Evolutionary conservation across 148 eudicot genomes (phyloP).

Genomic region (Rhododendron vialii): DNA sequence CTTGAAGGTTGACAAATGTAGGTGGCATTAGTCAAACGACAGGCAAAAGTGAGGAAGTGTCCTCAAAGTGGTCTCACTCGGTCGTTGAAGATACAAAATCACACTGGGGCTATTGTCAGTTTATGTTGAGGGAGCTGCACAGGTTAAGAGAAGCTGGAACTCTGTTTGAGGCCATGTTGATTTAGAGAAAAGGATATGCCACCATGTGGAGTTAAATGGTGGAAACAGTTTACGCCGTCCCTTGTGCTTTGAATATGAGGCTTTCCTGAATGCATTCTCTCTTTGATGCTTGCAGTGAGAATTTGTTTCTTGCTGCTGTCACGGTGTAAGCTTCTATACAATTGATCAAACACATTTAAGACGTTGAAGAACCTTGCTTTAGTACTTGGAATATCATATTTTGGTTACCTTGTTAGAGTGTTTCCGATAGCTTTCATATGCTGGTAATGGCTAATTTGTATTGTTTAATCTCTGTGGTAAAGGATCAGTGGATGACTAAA

Average conservation of each 20-base stretch:
- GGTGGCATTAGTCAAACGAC: background rate
- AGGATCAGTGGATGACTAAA: background rate
- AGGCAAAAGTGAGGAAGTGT: background rate
- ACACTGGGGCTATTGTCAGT: background rate
- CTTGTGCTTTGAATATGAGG: background rate
- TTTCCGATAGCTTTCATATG: background rate
- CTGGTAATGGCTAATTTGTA: background rate
- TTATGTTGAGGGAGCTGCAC: background rate
- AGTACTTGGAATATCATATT: background rate
- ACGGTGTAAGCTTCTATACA: background rate
- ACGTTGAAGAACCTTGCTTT: background rate
- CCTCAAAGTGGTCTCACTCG: background rate
- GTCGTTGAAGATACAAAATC: background rate
- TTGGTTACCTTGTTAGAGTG: background rate
- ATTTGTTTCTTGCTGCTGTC: background rate
- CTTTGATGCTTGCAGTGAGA: background rate
- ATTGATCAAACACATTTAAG: background rate
- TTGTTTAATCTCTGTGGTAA: background rate
- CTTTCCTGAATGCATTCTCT: background rate
- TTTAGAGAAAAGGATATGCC: background rate
- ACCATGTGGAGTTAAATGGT: background rate
- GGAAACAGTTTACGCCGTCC: background rate
- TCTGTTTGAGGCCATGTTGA: background rate
- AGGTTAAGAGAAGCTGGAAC: background rate
- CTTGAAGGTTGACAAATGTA: background rate